Conservation (phyloP, 2,329 filamentous ascomycete species). For the Aureobasidium melanogenum region DNA sequence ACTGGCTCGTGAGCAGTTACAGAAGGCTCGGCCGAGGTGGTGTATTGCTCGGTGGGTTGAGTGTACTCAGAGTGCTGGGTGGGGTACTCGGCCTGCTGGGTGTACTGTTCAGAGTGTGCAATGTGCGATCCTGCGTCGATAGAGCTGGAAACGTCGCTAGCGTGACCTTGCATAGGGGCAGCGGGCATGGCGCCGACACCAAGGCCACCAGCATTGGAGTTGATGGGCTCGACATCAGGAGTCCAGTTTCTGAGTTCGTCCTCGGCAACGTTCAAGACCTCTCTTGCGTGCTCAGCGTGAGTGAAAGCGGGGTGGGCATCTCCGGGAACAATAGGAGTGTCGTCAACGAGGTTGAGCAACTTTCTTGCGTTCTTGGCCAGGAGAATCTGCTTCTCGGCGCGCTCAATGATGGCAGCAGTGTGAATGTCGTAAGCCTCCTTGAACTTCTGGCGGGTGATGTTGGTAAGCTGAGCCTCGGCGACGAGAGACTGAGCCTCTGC, state of each 20-base stretch:
- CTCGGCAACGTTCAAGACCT: constrained; percentile 87
- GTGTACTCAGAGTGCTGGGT: not conserved
- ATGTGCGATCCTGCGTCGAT: not conserved
- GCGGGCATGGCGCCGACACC: constrained; percentile 35
- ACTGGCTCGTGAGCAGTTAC: not conserved
- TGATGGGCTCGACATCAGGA: constrained; percentile 46
- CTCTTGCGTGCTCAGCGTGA: constrained; percentile 58
- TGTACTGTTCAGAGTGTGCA: not conserved
- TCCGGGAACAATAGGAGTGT: constrained; percentile 80
- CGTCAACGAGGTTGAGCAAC: constrained; percentile 77
- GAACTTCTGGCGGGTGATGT: constrained; percentile 90
- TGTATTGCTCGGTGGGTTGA: not conserved
- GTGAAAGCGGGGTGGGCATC: constrained; percentile 64
- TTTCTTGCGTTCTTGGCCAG: constrained; percentile 84
- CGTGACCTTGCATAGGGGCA: not conserved
- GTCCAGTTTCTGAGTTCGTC: constrained; percentile 74
- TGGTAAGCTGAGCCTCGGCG: constrained; percentile 91
- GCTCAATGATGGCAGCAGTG: constrained; percentile 84
- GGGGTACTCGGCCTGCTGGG: not conserved
- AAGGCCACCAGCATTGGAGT: constrained; percentile 39
- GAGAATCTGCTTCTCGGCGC: constrained; percentile 93
- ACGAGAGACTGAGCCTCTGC: constrained; percentile 94
- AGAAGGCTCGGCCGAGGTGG: not conserved
- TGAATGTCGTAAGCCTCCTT: constrained; percentile 90
- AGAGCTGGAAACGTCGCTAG: not conserved